Percentiles rank a stretch among this genome's conserved stretches.
Conservation (phyloP, 345 rosid species). For the Sapria himalayana region DNA sequence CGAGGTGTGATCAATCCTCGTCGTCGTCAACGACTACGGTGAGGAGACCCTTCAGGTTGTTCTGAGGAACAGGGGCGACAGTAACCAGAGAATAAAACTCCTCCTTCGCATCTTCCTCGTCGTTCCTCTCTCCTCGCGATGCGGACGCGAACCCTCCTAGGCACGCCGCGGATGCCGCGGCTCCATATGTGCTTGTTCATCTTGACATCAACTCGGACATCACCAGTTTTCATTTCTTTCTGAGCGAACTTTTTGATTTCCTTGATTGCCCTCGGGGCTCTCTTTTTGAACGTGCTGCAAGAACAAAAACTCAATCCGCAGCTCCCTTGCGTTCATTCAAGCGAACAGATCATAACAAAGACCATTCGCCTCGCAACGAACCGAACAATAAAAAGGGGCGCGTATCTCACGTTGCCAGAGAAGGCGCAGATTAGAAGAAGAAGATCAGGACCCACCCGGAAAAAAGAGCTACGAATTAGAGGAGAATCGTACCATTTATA, state of each 20-base stretch:
- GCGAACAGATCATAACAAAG: too few species aligned
- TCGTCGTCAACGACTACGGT: slow-evolving; percentile 56
- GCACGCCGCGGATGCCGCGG: slow-evolving; percentile 57
- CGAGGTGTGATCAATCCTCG: too few species aligned
- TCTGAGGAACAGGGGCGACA: slow-evolving; percentile 33
- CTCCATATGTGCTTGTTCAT: slow-evolving; percentile 75
- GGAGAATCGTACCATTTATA: too few species aligned
- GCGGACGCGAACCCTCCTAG: slow-evolving; percentile 56
- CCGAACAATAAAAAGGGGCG: too few species aligned
- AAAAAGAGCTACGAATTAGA: too few species aligned
- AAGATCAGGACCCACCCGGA: too few species aligned
- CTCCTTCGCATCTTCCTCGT: slow-evolving; percentile 72
- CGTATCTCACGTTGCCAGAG: too few species aligned
- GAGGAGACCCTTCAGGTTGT: slow-evolving; percentile 41
- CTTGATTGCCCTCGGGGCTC: slow-evolving; percentile 75
- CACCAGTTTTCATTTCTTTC: slow-evolving; percentile 49
- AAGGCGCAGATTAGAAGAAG: too few species aligned
- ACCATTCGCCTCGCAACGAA: too few species aligned
- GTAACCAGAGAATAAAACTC: slow-evolving; percentile 59
- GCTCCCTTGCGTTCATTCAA: too few species aligned
- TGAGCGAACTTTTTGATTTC: slow-evolving; percentile 69
- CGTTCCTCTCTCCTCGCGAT: slow-evolving; percentile 63
- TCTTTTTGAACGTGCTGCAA: slow-evolving; percentile 69
- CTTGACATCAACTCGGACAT: slow-evolving; percentile 64
- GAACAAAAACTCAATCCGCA: slow-evolving; percentile 8